Evolutionary conservation across 2,329 filamentous ascomycete species (phyloP), one percentile per base, ranked within the genome.

Genomic region (Apiospora marii): DNA sequence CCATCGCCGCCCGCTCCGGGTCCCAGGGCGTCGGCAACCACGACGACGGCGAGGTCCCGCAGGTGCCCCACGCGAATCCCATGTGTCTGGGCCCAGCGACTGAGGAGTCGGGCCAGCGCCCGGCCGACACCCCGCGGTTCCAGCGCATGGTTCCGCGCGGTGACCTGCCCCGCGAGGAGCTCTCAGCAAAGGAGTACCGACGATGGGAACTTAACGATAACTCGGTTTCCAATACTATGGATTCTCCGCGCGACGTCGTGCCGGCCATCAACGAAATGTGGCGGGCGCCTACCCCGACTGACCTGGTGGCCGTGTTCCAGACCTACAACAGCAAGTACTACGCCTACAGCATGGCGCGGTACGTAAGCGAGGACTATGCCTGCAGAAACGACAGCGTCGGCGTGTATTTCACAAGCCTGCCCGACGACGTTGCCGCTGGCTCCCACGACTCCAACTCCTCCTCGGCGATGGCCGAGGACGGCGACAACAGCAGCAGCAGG

Each of bases 41-140:
- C n/a, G 13, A 14, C 49, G 6, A 24, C 51, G 6, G 51, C 27
- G 2, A 7, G 13, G 3, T 61, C 6, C 53, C 53, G 3, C 30
- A 61, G 6, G 7, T n/a, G 30, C 53, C 53, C 30, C 6, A 37
- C 8, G 53, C 7, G 19, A 61, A 61, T 3, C 53, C 58, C 22
- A 19, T 10, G 58, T 12, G 10, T 34, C 58, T 64, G 34, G 8
- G 34, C 58, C 8, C 10, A 19, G 19, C 19, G 58, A 41, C 34
- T 7, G 30, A 37, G 22, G 58, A 64, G 58, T 41, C 58, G 19
- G 7, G 34, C 10, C 58, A 41, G 34, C 58, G 58, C 1, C 58
- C 58, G 19, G 58, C 58, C 58, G 58, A 41, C 34, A 64, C 58
- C 19, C 58, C 58, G 19, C 58, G 34, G 58, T 64, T 64, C 58